A percentile compares a stretch with the other conserved stretches of the same genome.
Conservation (phyloP, 805 yeast genomes). For the Jamesozyma lodderae region DNA sequence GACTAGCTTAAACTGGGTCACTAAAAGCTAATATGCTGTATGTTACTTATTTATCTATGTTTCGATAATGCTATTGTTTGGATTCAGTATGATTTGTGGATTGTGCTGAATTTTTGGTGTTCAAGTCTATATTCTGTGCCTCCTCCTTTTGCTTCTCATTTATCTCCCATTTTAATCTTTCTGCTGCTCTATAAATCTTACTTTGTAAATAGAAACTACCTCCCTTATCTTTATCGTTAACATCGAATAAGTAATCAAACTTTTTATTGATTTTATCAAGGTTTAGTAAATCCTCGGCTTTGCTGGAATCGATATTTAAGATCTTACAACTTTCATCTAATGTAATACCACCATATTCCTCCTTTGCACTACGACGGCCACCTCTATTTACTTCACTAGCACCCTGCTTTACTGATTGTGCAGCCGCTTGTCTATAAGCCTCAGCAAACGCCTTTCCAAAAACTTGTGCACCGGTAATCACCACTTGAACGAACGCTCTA, state of each 20-base stretch:
- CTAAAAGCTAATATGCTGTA: too few species aligned
- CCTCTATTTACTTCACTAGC: conserved; percentile 34
- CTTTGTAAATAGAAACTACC: conserved; percentile 90
- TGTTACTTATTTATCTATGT: too few species aligned
- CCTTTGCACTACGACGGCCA: conserved; percentile 32
- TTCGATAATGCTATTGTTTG: neutral
- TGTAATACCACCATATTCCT: conserved; percentile 63
- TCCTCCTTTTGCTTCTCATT: conserved; percentile 16
- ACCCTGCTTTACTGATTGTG: conserved; percentile 73
- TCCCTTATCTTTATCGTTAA: conserved; percentile 90
- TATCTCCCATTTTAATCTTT: conserved; percentile 72
- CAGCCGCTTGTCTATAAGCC: conserved; percentile 94
- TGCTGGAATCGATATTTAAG: conserved; percentile 60
- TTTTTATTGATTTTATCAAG: conserved; percentile 56
- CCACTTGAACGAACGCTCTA: conserved; percentile 78
- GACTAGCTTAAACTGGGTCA: too few species aligned
- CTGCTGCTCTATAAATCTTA: conserved; percentile 91
- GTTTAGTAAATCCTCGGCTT: conserved; percentile 40
- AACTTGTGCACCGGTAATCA: conserved; percentile 90
- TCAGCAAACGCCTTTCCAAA: conserved; percentile 95
- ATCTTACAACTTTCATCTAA: conserved; percentile 89
- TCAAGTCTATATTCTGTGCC: neutral
- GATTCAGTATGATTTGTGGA: neutral
- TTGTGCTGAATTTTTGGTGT: too few species aligned
- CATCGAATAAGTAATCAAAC: conserved; percentile 75